Conservation (phyloP, 768 basidiomycete species). For the Pisolithus tinctorius region DNA sequence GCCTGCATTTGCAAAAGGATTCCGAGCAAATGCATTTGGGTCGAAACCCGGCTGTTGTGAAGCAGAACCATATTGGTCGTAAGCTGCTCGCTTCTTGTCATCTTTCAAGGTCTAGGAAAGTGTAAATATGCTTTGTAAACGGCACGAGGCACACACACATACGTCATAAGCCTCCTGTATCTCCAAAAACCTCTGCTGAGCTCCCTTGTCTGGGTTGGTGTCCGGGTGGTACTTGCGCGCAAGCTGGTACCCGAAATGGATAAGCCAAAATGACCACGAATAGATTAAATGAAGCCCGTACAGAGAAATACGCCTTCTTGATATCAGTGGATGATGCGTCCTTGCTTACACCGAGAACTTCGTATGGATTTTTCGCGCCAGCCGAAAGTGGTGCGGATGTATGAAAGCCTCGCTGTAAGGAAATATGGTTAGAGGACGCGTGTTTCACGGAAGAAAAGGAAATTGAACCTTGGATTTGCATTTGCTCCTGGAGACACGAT, state of each 20-base stretch:
- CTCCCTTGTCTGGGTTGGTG: slow-evolving; percentile 86
- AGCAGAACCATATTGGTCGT: slow-evolving; percentile 87
- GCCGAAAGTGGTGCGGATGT: slow-evolving; percentile 45
- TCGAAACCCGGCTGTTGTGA: slow-evolving; percentile 95
- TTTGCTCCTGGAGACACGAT: slow-evolving; percentile 10
- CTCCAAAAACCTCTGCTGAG: slow-evolving; percentile 91
- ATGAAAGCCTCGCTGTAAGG: slow-evolving; percentile 67
- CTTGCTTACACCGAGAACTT: slow-evolving; percentile 80
- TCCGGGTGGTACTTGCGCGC: slow-evolving; percentile 98
- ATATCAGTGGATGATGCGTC: slow-evolving; percentile 84
- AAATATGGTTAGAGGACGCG: slow-evolving; percentile 15
- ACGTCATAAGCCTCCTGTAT: slow-evolving; percentile 98
- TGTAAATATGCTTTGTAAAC: slow-evolving; percentile 14
- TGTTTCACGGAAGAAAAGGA: slow-evolving; percentile 1
- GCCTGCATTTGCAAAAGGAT: slow-evolving; percentile 39
- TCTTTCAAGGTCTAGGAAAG: slow-evolving; percentile 77
- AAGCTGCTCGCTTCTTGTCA: slow-evolving; percentile 85
- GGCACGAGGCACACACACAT: slow-evolving; percentile 22
- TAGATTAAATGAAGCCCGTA: slow-evolving; percentile 34
- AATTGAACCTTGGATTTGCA: slow-evolving; percentile 35
- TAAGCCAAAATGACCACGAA: slow-evolving; percentile 9
- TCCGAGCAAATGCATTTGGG: slow-evolving; percentile 69
- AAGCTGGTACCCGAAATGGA: slow-evolving; percentile 48
- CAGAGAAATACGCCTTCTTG: slow-evolving; percentile 96
- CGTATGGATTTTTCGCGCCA: slow-evolving; percentile 79